Conservation (phyloP, 1,139 yeast genomes). For the Saccharomycopsis hybrid region DNA sequence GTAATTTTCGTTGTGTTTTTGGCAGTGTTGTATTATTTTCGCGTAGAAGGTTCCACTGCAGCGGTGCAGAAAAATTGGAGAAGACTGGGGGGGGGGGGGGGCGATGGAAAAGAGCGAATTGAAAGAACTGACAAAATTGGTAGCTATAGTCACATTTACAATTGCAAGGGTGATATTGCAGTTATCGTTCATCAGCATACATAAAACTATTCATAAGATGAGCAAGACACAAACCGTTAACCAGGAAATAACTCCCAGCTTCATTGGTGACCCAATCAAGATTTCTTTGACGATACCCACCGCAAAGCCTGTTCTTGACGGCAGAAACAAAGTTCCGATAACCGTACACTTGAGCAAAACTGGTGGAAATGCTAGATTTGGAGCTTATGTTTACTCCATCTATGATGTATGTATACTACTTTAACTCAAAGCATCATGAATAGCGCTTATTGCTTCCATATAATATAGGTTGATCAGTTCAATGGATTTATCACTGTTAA, state of each 20-base stretch:
- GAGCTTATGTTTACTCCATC: constrained; percentile 32
- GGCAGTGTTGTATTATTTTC: too few species aligned
- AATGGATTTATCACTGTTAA: not conserved
- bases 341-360: constrained; percentile 29
- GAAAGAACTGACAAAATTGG: too few species aligned
- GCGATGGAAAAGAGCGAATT: too few species aligned
- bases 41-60: too few species aligned
- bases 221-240: not conserved
- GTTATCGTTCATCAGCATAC: too few species aligned
- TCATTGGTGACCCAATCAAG: constrained; percentile 30
- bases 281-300: constrained; percentile 27
- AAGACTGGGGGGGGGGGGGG: too few species aligned
- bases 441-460: not conserved
- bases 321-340: constrained; percentile 29
- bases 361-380: constrained; percentile 28
- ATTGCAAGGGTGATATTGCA: too few species aligned
- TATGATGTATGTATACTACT: constrained; percentile 24
- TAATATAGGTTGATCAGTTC: not conserved
- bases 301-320: constrained; percentile 22
- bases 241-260: constrained; percentile 19
- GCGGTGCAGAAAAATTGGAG: too few species aligned
- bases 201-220: too few species aligned
- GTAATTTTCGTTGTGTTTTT: too few species aligned
- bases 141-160: too few species aligned
- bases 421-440: not conserved